Conservation (phyloP, 257 asterid genomes). For the Solanum etuberosum region DNA sequence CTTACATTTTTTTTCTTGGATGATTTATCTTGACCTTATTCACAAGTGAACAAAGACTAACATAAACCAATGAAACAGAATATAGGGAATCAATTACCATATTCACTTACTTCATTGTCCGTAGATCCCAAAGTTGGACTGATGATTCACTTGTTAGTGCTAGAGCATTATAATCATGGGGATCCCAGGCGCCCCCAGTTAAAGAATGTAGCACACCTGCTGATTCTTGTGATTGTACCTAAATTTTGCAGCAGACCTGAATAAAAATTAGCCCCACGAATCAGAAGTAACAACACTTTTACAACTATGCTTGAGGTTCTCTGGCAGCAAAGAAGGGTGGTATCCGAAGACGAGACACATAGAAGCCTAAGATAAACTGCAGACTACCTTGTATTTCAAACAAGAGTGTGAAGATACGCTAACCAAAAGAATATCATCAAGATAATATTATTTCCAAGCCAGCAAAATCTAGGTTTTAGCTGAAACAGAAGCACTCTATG, state of each 20-base stretch:
- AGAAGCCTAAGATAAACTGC: background rate
- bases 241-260: constrained; percentile 47
- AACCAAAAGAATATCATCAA: background rate
- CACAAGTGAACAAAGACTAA: background rate
- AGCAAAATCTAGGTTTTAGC: background rate
- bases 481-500: background rate
- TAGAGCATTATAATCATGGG: constrained; percentile 63
- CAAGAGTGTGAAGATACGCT: background rate
- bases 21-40: background rate
- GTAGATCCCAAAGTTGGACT: constrained; percentile 90
- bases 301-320: constrained; percentile 1
- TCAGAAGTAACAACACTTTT: constrained; percentile 17
- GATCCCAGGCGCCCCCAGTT: constrained; percentile 99
- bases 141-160: constrained; percentile 78
- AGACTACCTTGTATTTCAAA: background rate
- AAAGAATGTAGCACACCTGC: constrained; percentile 67
- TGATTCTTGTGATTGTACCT: constrained; percentile 90
- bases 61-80: background rate
- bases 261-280: constrained; percentile 36
- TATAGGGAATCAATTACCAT: background rate
- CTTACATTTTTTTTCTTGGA: background rate
- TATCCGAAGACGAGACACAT: background rate
- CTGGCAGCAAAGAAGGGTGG: background rate
- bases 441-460: background rate
- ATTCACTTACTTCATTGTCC: constrained; percentile 75